Evolutionary conservation across 306 rosid species (phyloP), one percentile per base, ranked within the genome.

Genomic region (Quercus gilva): DNA sequence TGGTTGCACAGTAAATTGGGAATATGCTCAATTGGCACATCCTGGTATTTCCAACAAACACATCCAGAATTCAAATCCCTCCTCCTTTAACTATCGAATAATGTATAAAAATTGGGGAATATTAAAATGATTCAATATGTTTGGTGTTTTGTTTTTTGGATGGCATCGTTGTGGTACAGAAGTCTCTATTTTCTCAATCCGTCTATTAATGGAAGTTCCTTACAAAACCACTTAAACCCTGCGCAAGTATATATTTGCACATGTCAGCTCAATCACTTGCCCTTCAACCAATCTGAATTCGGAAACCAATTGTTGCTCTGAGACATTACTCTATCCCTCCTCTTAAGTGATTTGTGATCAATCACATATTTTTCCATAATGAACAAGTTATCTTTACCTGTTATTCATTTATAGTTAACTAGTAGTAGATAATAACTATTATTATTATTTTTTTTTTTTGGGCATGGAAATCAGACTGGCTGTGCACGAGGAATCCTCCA

Each of bases 401-500:
- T 19, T 67, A 18, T 67, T 33, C 51, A 19, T 33, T 67, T 29
- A 15, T 64, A 64, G 70, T 28, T 29, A 28, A 13, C 41, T 28
- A 15, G 5, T 59, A n/a, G 26, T n/a, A 31, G 69, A 73, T 63
- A 73, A 37, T 6, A 13, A 67, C 0, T n/a, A n/a, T n/a, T n/a
- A n/a, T n/a, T n/a, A n/a, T n/a, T n/a, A 23, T 33, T 2, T 68
- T 76, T 51, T n/a, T 12, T 8, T 17, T 37, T 45, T 78, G 1
- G 2, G 12, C 72, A 26, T 68, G 15, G 78, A 73, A 49, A 61
- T 82, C 87, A 92, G 98, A 71, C 83, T 94, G 87, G 87, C 86
- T 31, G 88, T 91, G 94, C 98, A 94, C 67, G 98, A 92, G 79
- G 97, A 94, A 81, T 92, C 97, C 19, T 82, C 94, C 45, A 73